phyloP scores from a whole-genome alignment of 2,329 filamentous ascomycete species.

The Ophiostoma ips region DNA sequence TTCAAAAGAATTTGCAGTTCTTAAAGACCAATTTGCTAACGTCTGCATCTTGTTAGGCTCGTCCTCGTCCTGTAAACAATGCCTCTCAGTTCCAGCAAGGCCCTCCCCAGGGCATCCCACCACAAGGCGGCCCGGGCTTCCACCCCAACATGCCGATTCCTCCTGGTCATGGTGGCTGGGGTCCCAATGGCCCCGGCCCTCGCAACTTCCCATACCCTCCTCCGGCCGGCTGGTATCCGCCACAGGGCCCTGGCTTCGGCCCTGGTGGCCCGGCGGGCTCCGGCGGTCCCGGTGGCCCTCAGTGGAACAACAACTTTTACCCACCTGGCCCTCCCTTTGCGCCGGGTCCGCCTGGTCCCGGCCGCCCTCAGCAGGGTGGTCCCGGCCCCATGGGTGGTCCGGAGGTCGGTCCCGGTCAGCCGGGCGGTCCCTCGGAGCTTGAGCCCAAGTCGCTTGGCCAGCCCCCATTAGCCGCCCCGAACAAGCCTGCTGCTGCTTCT shows the following conservation, averaged over 20 bases:
- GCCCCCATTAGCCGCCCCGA: conserved; percentile 17
- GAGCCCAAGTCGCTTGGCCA: conserved; percentile 41
- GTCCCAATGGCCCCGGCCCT: conserved; percentile 16
- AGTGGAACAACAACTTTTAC: conserved; percentile 45
- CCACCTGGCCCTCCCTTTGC: conserved; percentile 33
- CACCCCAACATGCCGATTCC: conserved; percentile 18
- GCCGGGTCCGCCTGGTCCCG: conserved; percentile 17
- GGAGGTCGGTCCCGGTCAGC: conserved; percentile 13
- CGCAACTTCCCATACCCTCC: conserved; percentile 57
- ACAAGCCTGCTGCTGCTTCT: conserved; percentile 26
- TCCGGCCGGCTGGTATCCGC: conserved; percentile 65
- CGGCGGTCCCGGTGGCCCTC: conserved; percentile 22
- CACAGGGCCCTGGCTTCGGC: conserved; percentile 56
- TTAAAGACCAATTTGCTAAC: neutral
- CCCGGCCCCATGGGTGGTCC: neutral
- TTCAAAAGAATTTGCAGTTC: neutral
- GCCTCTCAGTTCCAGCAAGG: conserved; percentile 21
- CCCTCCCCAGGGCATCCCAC: conserved; percentile 14
- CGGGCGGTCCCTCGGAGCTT: conserved; percentile 27
- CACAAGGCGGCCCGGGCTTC: conserved; percentile 18
- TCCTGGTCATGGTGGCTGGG: conserved; percentile 15
- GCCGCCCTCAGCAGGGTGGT: conserved; percentile 18
- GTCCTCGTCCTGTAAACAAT: conserved; percentile 20
- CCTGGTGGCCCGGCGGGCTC: conserved; percentile 29
- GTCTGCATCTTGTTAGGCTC: conserved; percentile 19